These are phyloP conservation scores for Globisporangium abappressorium DNA, from an alignment of 352 stramenopile species.

Conservation along the genomic window DNA sequence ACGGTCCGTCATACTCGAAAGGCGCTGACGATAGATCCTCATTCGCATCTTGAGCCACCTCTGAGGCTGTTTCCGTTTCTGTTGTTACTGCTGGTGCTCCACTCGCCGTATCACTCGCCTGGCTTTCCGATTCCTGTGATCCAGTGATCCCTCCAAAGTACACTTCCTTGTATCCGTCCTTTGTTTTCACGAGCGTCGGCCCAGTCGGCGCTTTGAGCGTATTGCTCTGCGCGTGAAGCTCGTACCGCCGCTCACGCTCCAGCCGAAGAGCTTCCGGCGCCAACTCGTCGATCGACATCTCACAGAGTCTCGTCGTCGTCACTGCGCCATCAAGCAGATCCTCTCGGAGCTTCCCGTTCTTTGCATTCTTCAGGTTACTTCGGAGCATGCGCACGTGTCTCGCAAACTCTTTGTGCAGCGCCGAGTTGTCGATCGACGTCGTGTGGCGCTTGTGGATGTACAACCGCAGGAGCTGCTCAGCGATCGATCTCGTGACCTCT, in stretches of 20 bases:
- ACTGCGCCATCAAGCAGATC: constrained; percentile 35
- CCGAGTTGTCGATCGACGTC: constrained; percentile 23
- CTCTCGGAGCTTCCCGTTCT: constrained; percentile 37
- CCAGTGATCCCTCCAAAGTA: constrained; percentile 16
- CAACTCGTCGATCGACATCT: constrained; percentile 49
- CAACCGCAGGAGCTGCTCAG: constrained; percentile 25
- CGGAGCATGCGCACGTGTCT: constrained; percentile 50
- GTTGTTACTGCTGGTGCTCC: not conserved
- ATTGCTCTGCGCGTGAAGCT: constrained; percentile 41
- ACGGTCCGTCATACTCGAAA: constrained; percentile 5
- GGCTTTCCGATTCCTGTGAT: constrained; percentile 14
- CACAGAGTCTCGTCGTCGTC: constrained; percentile 24
- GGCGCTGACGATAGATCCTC: not conserved
- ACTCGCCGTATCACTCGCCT: not conserved
- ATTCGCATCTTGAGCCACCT: not conserved
- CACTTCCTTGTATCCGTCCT: constrained; percentile 53
- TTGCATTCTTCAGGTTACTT: constrained; percentile 39
- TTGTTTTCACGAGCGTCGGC: constrained; percentile 40
- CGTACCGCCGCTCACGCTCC: constrained; percentile 37
- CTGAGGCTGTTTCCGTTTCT: not conserved
- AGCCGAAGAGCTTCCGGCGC: constrained; percentile 45
- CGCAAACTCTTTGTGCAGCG: constrained; percentile 40
- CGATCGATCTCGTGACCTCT: constrained; percentile 22
- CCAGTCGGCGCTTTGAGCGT: constrained; percentile 38
- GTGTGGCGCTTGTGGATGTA: constrained; percentile 37